phyloP scores from a whole-genome alignment of 2,329 filamentous ascomycete genomes.

The Fusarium pseudocircinatum region DNA sequence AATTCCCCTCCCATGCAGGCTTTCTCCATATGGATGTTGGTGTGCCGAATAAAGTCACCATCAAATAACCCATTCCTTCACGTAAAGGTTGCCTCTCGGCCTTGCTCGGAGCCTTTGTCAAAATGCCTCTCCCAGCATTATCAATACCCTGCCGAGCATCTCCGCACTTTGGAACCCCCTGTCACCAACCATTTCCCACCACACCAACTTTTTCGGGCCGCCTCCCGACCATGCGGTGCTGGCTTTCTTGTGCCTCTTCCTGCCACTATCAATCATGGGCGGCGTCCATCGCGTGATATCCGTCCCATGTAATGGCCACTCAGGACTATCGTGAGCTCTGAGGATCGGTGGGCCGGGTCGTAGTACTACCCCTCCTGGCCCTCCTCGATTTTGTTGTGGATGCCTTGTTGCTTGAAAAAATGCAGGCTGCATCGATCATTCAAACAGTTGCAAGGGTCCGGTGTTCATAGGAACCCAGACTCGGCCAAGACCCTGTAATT shows the following conservation, averaged over 20 bases:
- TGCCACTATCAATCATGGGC: slow-evolving; percentile 7
- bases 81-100: background rate
- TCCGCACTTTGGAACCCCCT: slow-evolving; percentile 12
- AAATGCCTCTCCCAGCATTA: slow-evolving; percentile 11
- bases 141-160: slow-evolving; percentile 4
- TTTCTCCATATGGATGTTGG: slow-evolving; percentile 2
- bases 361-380: slow-evolving; percentile 8
- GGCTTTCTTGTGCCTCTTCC: slow-evolving; percentile 4
- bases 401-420: slow-evolving; percentile 6
- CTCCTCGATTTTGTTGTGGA: slow-evolving; percentile 7
- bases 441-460: slow-evolving; percentile 11
- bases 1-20: slow-evolving; percentile 1
- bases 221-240: slow-evolving; percentile 9
- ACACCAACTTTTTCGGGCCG: slow-evolving; percentile 24
- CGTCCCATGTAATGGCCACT: slow-evolving; percentile 8
- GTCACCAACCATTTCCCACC: slow-evolving; percentile 19
- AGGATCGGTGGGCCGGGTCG: slow-evolving; percentile 2
- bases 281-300: background rate
- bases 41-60: slow-evolving; percentile 21
- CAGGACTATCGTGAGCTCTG: slow-evolving; percentile 5
- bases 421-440: slow-evolving; percentile 16
- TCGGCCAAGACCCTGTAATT: slow-evolving; percentile 65
- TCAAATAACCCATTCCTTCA: slow-evolving; percentile 2
- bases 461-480: slow-evolving; percentile 66
- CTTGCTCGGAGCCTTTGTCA: background rate